phyloP scores from a whole-genome alignment of 345 rosid species.

The Brassica nigra region DNA sequence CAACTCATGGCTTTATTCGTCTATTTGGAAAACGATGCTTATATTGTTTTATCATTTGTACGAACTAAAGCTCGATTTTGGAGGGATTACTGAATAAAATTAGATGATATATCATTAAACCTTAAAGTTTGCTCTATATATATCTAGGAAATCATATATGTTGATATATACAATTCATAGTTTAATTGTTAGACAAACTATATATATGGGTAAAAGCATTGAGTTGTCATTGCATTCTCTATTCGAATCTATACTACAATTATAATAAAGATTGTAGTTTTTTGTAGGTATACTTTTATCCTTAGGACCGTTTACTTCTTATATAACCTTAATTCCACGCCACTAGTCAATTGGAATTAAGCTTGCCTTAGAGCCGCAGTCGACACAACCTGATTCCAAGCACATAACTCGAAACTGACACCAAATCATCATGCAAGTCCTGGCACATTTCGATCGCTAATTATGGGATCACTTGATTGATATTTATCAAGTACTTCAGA shows the following conservation, averaged over 20 bases:
- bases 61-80: not conserved
- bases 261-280: not conserved
- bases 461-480: not conserved
- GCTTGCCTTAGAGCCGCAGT: not conserved
- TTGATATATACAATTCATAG: not conserved
- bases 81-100: not conserved
- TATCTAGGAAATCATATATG: slow-evolving; percentile 5
- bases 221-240: not conserved
- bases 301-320: not conserved
- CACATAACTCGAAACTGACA: not conserved
- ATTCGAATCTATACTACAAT: not conserved
- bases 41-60: not conserved
- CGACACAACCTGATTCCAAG: not conserved
- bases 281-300: not conserved
- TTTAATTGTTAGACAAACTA: not conserved
- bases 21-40: slow-evolving; percentile 33
- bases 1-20: slow-evolving; percentile 27
- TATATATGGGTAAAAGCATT: not conserved
- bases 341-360: not conserved
- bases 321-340: not conserved
- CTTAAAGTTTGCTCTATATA: not conserved
- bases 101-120: slow-evolving; percentile 5
- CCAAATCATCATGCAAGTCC: not conserved
- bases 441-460: not conserved
- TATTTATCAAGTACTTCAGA: not conserved